phyloP scores from a whole-genome alignment of 257 asterid genomes.

The Parsonsia alboflavescens region DNA sequence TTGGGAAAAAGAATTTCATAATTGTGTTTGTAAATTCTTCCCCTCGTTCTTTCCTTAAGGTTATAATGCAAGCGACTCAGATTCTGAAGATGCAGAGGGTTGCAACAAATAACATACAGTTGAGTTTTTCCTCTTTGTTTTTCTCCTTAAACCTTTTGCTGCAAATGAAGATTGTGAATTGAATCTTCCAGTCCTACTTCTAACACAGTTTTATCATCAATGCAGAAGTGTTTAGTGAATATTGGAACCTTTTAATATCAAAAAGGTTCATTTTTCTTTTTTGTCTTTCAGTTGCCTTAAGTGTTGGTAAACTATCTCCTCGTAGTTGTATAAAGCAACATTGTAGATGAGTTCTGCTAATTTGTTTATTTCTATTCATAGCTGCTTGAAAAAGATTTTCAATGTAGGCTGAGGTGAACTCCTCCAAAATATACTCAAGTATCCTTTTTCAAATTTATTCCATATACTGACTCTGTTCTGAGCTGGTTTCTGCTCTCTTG shows the following conservation, averaged over 20 bases:
- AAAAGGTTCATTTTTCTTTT: background rate
- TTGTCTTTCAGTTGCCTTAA: background rate
- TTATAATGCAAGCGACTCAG: slow-evolving; percentile 86
- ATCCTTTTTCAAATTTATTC: background rate
- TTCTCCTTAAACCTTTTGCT: slow-evolving; percentile 6
- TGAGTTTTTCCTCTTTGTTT: background rate
- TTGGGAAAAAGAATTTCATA: background rate
- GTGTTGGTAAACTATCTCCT: background rate
- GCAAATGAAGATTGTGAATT: slow-evolving; percentile 33
- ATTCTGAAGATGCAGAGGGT: slow-evolving; percentile 56
- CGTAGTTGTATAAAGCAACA: background rate
- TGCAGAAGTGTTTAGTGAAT: background rate
- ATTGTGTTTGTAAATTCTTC: background rate
- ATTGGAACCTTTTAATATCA: background rate
- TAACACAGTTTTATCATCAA: background rate
- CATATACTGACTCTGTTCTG: background rate
- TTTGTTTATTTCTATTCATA: background rate
- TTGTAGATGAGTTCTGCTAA: background rate
- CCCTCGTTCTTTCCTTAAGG: slow-evolving; percentile 39
- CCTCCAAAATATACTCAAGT: too few species aligned
- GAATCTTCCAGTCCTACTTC: slow-evolving; percentile 14
- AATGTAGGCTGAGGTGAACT: background rate
- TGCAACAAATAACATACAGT: slow-evolving; percentile 36
- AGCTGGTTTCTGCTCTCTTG: background rate
- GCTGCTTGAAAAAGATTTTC: background rate